These are phyloP conservation scores for Pseudisothecium myosuroides DNA, from an alignment of 225 moss, liverwort and hornwort genomes.

Conservation along the genomic window DNA sequence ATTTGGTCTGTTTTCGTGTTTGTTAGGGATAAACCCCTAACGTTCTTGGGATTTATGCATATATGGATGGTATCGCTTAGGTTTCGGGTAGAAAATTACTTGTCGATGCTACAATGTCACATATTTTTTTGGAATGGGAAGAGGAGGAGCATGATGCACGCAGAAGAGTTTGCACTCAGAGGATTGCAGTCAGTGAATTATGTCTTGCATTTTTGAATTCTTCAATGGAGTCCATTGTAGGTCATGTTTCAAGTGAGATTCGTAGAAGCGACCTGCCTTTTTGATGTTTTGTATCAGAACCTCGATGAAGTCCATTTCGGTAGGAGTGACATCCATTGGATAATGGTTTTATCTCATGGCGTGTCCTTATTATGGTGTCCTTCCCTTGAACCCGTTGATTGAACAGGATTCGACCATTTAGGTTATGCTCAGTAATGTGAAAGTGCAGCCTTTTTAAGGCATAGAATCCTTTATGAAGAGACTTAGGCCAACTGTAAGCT, in stretches of 20 bases:
- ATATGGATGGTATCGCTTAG: background rate
- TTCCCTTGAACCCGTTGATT: background rate
- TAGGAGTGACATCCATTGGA: background rate
- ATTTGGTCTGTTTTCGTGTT: background rate
- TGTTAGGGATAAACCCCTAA: background rate
- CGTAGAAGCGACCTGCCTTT: background rate
- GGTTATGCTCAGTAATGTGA: background rate
- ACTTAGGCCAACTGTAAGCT: too few species aligned
- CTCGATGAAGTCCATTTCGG: background rate
- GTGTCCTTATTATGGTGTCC: background rate
- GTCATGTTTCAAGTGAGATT: background rate
- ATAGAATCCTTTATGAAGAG: background rate
- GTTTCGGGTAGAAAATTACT: background rate
- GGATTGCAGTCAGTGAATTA: background rate
- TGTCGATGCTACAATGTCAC: slow-evolving; percentile 5
- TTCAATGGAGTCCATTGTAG: background rate
- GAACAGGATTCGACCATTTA: background rate
- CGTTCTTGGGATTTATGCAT: background rate
- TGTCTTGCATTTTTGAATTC: background rate
- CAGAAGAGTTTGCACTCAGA: background rate
- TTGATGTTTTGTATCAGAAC: background rate
- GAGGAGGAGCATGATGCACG: background rate
- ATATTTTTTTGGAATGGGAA: background rate
- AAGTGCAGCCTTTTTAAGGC: too few species aligned
- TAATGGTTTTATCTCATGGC: background rate